Conservation (phyloP, 208 protist species). For the Balamuthia mandrillaris region DNA sequence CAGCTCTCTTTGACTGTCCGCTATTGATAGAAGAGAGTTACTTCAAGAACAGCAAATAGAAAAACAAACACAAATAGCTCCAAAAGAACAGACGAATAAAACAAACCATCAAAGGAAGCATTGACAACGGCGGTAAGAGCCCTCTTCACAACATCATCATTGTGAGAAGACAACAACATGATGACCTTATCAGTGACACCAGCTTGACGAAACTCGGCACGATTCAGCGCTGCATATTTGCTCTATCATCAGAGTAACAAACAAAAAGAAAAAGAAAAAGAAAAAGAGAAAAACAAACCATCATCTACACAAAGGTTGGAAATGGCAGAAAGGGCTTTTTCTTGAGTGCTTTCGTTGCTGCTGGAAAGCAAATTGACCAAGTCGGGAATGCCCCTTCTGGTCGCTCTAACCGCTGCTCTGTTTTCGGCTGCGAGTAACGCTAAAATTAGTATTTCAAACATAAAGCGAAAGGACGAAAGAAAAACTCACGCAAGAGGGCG, state of each 20-base stretch:
- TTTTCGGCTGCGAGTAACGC: neutral
- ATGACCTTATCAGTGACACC: constrained; percentile 5
- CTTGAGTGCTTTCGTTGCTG: neutral
- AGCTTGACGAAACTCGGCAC: neutral
- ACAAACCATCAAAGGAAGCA: constrained; percentile 29
- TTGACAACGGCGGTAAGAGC: constrained; percentile 27
- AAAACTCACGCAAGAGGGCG: neutral
- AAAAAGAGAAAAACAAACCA: too few relatives aligned
- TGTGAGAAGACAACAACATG: neutral
- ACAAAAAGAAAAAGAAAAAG: neutral
- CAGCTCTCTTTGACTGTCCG: neutral
- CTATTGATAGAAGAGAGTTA: neutral
- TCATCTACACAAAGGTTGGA: constrained; percentile 32
- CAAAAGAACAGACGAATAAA: neutral
- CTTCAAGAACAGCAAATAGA: too few relatives aligned
- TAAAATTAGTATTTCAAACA: neutral
- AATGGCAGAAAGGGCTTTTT: constrained; percentile 15
- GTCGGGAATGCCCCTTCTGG: neutral
- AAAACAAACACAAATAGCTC: neutral
- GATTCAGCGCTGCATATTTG: neutral
- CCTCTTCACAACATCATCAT: constrained; percentile 18
- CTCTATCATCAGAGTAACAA: neutral
- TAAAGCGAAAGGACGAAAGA: neutral
- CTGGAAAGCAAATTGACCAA: neutral
- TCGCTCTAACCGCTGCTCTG: constrained; percentile 2